Base-by-base conservation (phyloP, 129 eudicot species). In the Ambrosia artemisiifolia region DNA sequence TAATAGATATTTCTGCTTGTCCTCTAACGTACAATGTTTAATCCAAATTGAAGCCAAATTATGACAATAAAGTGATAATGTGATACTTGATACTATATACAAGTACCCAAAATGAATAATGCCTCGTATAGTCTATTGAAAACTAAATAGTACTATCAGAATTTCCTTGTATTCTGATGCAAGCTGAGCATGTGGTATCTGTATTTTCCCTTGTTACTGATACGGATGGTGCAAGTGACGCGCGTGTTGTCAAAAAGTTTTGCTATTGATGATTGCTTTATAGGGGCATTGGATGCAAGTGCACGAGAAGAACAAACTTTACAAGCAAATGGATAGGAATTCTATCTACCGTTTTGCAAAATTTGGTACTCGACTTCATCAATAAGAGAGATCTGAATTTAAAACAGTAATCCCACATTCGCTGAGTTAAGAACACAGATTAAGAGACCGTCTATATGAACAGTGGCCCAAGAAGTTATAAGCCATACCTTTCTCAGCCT, bases 401-500 rank as follows among this genome's bases (percentile, higher is more conserved):
- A 24, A 24, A 24, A 24, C 28, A 24, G 28, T 24, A 38, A 38
- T 47, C 53, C 53, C 53, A 47, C 53, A 47, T 47, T 14, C 17
- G 53, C 53, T 47, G 53, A 47, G 53, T 47, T 3, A 11, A 11
- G 5, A 47, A 12, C 16, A 47, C 53, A 47, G 53, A 11, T 47
- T 3, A 47, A 47, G 14, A 16, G 14, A 14, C 0, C 11, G 53
- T 3, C 3, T 12, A 13, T 51, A 51, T 2, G 16, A 51, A 51
- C 59, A 17, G 59, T 2, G 2, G 19, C 7, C 59, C 59, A n/a
- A n/a, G 0, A 51, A n/a, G 24, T 5, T 5, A 0, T 0, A 30
- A 75, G 38, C 65, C 87, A 87, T 87, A 87, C 92, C 93, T 87
- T 87, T 87, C 89, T 84, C 89, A 89, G 93, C 93, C 87, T 87